Percentiles rank a stretch among this genome's conserved stretches.
Conservation (phyloP, 75 land plant species). For the Gnetum montanum region DNA sequence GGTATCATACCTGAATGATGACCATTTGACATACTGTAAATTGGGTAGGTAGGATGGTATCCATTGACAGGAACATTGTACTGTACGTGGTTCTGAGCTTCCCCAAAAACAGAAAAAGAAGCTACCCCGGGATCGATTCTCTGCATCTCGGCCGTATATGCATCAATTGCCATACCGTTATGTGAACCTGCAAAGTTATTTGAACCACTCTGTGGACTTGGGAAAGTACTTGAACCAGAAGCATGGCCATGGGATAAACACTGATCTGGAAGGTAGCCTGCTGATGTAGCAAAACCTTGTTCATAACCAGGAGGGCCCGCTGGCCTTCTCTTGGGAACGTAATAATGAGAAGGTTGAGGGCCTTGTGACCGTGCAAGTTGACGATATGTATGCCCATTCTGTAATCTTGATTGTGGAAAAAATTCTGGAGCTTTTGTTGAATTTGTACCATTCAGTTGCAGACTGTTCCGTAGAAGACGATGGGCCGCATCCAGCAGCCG, state of each 20-base stretch:
- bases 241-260: conserved; percentile 44
- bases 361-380: conserved; percentile 6
- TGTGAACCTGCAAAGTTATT: too few relatives aligned
- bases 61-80: conserved; percentile 4
- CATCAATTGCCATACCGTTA: neutral
- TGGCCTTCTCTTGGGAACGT: conserved; percentile 18
- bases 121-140: neutral
- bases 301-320: conserved; percentile 39
- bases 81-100: neutral
- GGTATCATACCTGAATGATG: neutral
- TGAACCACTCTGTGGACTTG: neutral
- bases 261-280: conserved; percentile 26
- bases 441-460: conserved; percentile 34
- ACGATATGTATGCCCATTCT: conserved; percentile 1
- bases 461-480: conserved; percentile 52
- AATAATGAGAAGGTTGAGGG: neutral
- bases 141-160: too few relatives aligned
- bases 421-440: conserved; percentile 1
- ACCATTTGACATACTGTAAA: conserved; percentile 1
- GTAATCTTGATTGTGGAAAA: neutral
- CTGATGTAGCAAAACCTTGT: conserved; percentile 5
- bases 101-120: conserved; percentile 3
- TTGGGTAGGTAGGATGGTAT: neutral
- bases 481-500: conserved; percentile 75
- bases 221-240: conserved; percentile 6